Conservation (phyloP, 768 basidiomycete genomes). For the Rhizopogon vulgaris region DNA sequence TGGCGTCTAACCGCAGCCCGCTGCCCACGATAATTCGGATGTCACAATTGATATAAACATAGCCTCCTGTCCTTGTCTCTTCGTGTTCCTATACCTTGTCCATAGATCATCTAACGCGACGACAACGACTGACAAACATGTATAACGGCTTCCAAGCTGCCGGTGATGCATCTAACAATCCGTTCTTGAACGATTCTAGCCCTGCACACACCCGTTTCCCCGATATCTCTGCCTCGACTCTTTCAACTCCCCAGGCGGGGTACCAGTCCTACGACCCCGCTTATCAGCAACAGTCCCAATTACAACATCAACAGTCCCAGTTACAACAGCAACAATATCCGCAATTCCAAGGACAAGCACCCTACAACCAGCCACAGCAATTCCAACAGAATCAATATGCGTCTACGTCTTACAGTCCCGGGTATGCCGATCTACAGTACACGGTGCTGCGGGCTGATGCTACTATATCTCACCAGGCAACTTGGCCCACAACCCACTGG, state of each 20-base stretch:
- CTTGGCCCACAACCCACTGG: conserved; percentile 27
- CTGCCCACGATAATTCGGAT: background rate
- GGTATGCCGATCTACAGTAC: conserved; percentile 15
- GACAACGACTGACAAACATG: background rate
- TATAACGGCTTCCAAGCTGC: background rate
- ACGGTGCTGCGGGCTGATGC: background rate
- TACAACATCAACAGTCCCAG: conserved; percentile 28
- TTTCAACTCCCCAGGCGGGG: conserved; percentile 23
- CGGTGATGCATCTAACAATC: conserved; percentile 47
- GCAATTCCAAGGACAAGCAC: conserved; percentile 8
- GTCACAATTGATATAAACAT: background rate
- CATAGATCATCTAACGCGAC: background rate
- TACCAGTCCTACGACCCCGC: conserved; percentile 15
- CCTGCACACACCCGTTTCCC: conserved; percentile 55
- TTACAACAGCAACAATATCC: conserved; percentile 19
- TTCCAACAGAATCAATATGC: conserved; percentile 17
- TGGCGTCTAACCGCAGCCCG: background rate
- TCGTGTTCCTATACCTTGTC: background rate
- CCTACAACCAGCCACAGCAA: conserved; percentile 12
- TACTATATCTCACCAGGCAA: conserved; percentile 14
- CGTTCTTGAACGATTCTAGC: conserved; percentile 53
- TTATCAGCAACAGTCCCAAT: conserved; percentile 31
- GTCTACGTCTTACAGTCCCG: conserved; percentile 17
- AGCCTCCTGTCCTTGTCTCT: background rate
- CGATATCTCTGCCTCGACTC: conserved; percentile 39